These are phyloP conservation scores for Ophiostoma triangulosporum DNA, from an alignment of 2,329 filamentous ascomycete species.

Conservation along the genomic window DNA sequence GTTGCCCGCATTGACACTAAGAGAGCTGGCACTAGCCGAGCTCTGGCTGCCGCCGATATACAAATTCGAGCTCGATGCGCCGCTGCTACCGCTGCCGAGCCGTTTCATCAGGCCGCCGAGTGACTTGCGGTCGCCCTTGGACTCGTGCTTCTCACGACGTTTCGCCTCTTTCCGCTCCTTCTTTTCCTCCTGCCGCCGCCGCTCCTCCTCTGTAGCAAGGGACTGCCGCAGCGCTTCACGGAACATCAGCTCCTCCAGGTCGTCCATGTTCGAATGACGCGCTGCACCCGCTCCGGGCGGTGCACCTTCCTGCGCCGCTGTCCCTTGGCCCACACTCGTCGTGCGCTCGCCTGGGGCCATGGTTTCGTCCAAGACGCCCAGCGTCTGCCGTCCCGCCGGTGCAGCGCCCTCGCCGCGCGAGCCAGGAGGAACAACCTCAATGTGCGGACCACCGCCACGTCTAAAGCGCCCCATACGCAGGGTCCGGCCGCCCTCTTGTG, in stretches of 20 bases:
- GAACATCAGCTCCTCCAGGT: constrained; percentile 97
- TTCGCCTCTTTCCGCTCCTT: constrained; percentile 72
- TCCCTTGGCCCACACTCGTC: constrained; percentile 11
- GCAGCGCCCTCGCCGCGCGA: constrained; percentile 8
- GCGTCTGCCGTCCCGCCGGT: constrained; percentile 16
- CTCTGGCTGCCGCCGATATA: constrained; percentile 27
- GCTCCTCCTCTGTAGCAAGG: constrained; percentile 83
- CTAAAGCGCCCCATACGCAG: constrained; percentile 44
- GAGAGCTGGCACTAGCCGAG: constrained; percentile 48
- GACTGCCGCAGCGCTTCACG: constrained; percentile 89
- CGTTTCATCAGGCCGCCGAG: constrained; percentile 33
- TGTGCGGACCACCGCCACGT: no score
- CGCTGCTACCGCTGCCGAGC: constrained; percentile 4
- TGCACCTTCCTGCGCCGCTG: constrained; percentile 18
- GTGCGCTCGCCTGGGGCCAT: constrained; percentile 23
- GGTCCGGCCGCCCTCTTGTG: constrained; percentile 17
- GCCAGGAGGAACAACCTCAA: no score
- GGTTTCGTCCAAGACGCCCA: constrained; percentile 15
- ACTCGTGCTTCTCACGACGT: constrained; percentile 71
- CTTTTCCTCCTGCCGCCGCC: constrained; percentile 75
- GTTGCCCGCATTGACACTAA: constrained; percentile 48
- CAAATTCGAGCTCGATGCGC: constrained; percentile 21
- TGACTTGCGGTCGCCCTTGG: constrained; percentile 50
- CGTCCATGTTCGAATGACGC: constrained; percentile 52
- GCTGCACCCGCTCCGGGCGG: constrained; percentile 12